These are phyloP conservation scores for Cladosporium colombiae DNA, from an alignment of 2,329 filamentous ascomycete genomes.

Conservation along the genomic window DNA sequence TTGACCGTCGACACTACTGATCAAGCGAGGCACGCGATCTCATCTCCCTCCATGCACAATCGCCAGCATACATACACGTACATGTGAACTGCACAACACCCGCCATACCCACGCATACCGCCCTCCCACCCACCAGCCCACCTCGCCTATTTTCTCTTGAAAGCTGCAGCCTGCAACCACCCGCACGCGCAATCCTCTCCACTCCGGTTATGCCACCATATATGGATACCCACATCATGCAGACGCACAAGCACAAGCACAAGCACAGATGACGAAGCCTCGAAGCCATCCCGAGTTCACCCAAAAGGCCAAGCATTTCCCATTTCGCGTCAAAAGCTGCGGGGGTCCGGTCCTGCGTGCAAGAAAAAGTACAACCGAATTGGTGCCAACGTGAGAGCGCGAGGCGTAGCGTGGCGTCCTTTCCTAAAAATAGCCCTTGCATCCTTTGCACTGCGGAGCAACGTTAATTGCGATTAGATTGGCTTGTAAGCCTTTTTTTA, in stretches of 20 bases:
- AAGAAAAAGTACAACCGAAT: neutral
- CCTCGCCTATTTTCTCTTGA: neutral
- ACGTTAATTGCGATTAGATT: neutral
- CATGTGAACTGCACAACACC: neutral
- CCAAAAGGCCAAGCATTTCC: neutral
- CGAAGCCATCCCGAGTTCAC: neutral
- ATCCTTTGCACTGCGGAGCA: neutral
- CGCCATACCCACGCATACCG: neutral
- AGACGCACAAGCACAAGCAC: neutral
- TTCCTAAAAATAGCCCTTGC: neutral
- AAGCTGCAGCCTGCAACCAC: neutral
- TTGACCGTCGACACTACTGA: neutral
- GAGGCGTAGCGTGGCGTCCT: neutral
- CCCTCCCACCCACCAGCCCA: neutral
- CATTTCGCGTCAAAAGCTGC: neutral
- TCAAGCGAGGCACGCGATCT: neutral
- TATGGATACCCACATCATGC: neutral
- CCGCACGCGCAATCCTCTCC: slow-evolving; percentile 4
- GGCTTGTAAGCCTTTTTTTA: neutral
- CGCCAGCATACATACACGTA: neutral
- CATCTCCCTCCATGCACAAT: neutral
- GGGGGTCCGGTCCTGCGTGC: neutral
- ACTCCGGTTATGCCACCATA: neutral
- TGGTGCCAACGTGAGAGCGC: neutral
- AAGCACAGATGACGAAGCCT: slow-evolving; percentile 11